Conservation (phyloP, 2,329 filamentous ascomycete genomes). For the Apiospora phragmitis region DNA sequence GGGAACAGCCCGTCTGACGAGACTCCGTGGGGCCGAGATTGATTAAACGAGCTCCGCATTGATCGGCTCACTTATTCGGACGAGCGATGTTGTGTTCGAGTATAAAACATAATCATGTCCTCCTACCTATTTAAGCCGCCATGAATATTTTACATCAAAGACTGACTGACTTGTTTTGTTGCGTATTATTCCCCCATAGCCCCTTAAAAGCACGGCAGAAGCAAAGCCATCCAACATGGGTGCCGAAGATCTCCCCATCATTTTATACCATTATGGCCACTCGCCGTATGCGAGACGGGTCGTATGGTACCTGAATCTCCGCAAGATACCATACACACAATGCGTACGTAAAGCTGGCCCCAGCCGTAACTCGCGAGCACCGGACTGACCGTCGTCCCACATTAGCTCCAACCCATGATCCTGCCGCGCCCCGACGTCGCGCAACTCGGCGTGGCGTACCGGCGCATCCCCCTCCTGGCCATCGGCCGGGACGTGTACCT, state of each 20-base stretch:
- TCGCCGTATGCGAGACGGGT: slow-evolving; percentile 67
- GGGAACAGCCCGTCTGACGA: not conserved
- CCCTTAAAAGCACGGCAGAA: not conserved
- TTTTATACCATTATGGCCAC: slow-evolving; percentile 66
- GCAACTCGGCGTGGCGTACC: slow-evolving; percentile 63
- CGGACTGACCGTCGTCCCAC: not conserved
- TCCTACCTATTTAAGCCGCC: not conserved
- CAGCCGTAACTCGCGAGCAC: not conserved
- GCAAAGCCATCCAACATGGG: slow-evolving; percentile 10
- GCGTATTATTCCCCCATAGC: not conserved
- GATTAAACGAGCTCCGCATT: not conserved
- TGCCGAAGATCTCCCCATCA: slow-evolving; percentile 38
- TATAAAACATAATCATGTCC: not conserved
- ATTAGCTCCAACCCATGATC: slow-evolving; percentile 64
- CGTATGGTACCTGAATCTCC: slow-evolving; percentile 67
- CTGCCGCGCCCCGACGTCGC: slow-evolving; percentile 67
- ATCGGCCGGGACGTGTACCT: slow-evolving; percentile 69
- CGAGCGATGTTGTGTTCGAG: too few species aligned
- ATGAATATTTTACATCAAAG: not conserved
- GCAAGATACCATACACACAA: slow-evolving; percentile 65
- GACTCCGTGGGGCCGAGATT: not conserved
- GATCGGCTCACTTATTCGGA: not conserved
- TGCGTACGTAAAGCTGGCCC: slow-evolving; percentile 53
- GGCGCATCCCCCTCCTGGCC: slow-evolving; percentile 67
- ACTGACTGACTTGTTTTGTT: not conserved